Base-by-base conservation (phyloP, 176 grass and related monocot species). In the Puya raimondii region DNA sequence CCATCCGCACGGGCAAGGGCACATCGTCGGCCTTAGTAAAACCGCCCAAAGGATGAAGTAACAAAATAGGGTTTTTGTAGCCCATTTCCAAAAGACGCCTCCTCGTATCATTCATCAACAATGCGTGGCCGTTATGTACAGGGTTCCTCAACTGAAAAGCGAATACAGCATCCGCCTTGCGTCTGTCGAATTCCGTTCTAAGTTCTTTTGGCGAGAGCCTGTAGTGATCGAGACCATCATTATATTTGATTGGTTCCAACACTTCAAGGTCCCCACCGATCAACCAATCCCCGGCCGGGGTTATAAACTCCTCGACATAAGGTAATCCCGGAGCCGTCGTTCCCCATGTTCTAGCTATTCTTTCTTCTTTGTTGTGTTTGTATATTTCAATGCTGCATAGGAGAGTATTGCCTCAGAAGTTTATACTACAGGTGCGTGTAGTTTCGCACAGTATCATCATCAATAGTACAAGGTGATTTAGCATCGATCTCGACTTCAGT, bases 281-380 rank as follows among this genome's bases (percentile, higher is more conserved):
- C 9, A 97, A 65, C 88, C 88, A 97, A 63, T 96, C 85, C 27
- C 89, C 93, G 68, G 89, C 73, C 74, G 74, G 58, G 2, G 74
- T 67, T 70, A 97, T 92, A 25, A 83, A 67, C 83, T 92, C 89
- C 53, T 92, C 89, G 14, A 92, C 93, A 67, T 97, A 97, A 8
- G 93, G 93, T 52, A 97, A 85, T 53, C 93, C 89, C 61, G 86
- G 81, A 47, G 89, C 86, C 9, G 86, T 90, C 69, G 86, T 83
- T 50, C 93, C 93, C 76, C 84, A 97, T 64, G 77, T 92, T 81
- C 89, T 88, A 66, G 93, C 89, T 17, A 97, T 88, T 79, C 93
- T 87, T 87, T 97, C 93, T 87, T 97, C 93, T 85, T 88, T 97
- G 65, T 97, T 97, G 79, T 97, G 93, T 23, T 85, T 81, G 53